Percentiles rank a stretch among this genome's conserved stretches.
Conservation (phyloP, 1,139 yeast genomes). For the Candida mesenterica region DNA sequence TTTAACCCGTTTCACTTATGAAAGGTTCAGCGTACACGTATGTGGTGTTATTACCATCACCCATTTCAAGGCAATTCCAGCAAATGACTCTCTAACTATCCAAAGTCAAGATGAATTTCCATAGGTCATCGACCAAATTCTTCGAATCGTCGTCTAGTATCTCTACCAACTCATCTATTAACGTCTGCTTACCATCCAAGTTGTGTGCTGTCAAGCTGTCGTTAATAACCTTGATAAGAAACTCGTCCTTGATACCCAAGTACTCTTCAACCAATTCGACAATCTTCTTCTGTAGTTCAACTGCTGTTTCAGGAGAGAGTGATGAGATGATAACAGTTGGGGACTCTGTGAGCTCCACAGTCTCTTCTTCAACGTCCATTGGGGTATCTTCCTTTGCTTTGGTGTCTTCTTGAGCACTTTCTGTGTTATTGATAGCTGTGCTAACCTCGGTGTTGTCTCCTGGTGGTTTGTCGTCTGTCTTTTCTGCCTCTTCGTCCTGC, state of each 20-base stretch:
- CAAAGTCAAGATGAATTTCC: slow-evolving; percentile 1
- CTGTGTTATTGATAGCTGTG: no score
- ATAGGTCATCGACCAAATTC: slow-evolving; percentile 40
- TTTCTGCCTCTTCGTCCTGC: slow-evolving; percentile 22
- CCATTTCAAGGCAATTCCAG: no score
- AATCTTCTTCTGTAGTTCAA: slow-evolving; percentile 31
- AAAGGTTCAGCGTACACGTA: no score
- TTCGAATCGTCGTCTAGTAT: slow-evolving; percentile 57
- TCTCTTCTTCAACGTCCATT: not conserved
- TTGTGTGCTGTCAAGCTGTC: slow-evolving; percentile 34
- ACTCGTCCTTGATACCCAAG: slow-evolving; percentile 52
- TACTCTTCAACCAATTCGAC: slow-evolving; percentile 47
- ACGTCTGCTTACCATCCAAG: slow-evolving; percentile 22
- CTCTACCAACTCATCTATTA: slow-evolving; percentile 47
- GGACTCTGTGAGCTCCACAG: not conserved
- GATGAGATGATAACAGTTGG: slow-evolving; percentile 11
- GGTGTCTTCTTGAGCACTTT: not conserved
- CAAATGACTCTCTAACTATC: no score
- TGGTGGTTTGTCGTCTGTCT: slow-evolving; percentile 9
- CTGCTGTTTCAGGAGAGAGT: slow-evolving; percentile 15
- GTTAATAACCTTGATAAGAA: slow-evolving; percentile 43
- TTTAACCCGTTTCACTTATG: no score
- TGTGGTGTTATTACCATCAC: no score
- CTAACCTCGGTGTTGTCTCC: no score
- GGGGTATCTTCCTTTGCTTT: not conserved